Evolutionary conservation across 441 rosid species (phyloP), one percentile per base, ranked within the genome.

Genomic region (Lagerstroemia fauriei): DNA sequence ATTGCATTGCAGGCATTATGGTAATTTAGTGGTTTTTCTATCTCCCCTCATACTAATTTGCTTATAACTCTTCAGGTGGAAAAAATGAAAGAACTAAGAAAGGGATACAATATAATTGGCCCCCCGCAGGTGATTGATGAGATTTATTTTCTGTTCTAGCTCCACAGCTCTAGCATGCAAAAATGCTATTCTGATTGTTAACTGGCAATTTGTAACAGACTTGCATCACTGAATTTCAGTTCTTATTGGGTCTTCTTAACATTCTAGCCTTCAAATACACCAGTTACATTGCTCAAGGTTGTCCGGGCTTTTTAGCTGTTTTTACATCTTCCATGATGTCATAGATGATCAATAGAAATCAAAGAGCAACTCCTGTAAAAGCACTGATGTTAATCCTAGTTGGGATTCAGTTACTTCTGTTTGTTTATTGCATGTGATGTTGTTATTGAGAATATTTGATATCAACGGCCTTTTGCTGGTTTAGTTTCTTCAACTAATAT

Each of bases 61-160:
- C 71, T 51, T 18, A 61, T 24, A 38, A 61, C 50, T 78, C 38
- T 80, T n/a, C 85, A 93, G 95, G 92, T 93, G 88, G 92, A 90
- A 87, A 53, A 87, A 81, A 91, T 93, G 92, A 85, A 90, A 84
- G 93, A 90, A 85, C 85, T 93, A 78, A 91, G 87, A 22, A 50
- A 86, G 71, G 97, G 97, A 47, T 93, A 89, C 88, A 92, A 88
- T 85, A 87, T 93, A 29, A 95, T 93, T 87, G 97, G 97, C 61
- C 93, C 91, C 81, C 92, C 97, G 76, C 97, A 92, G 94, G 97
- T 93, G 77, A 85, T 73, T 82, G 53, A 57, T 77, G 47, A 56
- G n/a, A 27, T 56, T 20, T 25, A 18, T 29, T 77, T 53, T 53
- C 32, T 20, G 47, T 57, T 57, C 12, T 34, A 41, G 27, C 29